A percentile compares a stretch with the other conserved stretches of the same genome.
Evolutionary conservation across 1,284 basidiomycete species (phyloP).

Genomic region (Cryptococcus sp.): DNA sequence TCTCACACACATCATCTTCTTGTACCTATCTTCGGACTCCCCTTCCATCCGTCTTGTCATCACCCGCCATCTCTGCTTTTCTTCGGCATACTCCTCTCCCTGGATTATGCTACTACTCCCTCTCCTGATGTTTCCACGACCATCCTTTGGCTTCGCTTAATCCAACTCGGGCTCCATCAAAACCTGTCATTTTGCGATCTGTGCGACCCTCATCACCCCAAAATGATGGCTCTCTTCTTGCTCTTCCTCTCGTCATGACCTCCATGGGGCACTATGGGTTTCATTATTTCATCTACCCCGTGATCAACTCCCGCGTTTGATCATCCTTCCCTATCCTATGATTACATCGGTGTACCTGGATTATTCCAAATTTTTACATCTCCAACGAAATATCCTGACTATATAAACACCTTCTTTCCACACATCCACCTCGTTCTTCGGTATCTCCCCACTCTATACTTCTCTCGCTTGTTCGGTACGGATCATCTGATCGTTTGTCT

Average conservation of each 20-base stretch:
- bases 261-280: not conserved
- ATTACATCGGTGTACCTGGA: no score
- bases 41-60: not conserved
- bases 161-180: not conserved
- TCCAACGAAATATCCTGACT: no score
- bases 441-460: no score
- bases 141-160: slow-evolving; percentile 2
- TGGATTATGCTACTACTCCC: not conserved
- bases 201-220: not conserved
- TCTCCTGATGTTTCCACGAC: not conserved
- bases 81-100: not conserved
- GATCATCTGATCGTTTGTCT: no score
- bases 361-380: no score
- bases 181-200: not conserved
- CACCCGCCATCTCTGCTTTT: not conserved
- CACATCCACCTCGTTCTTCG: no score
- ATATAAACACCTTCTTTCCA: no score
- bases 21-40: not conserved
- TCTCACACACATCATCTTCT: not conserved
- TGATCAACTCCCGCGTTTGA: no score
- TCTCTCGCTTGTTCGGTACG: no score
- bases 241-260: not conserved
- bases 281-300: no score
- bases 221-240: not conserved
- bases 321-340: no score